Percentiles rank a stretch among this genome's conserved stretches.
phyloP scores from a whole-genome alignment of 2,329 filamentous ascomycete species.

The Chrysoporthe puriensis region DNA sequence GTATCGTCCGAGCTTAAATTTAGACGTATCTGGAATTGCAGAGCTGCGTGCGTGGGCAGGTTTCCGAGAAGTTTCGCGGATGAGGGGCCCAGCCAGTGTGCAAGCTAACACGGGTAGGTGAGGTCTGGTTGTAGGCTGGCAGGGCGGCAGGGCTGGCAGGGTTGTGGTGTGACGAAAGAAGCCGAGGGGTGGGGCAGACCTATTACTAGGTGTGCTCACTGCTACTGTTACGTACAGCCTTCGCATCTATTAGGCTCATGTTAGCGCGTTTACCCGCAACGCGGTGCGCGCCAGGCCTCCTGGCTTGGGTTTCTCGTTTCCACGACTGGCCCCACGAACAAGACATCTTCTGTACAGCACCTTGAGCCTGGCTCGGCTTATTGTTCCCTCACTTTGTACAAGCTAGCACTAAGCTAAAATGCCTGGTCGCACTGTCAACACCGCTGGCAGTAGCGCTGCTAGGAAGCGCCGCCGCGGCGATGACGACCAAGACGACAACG shows the following conservation, averaged over 20 bases:
- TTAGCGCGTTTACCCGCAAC: constrained; percentile 4
- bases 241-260: neutral
- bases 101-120: neutral
- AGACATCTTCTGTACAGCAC: neutral
- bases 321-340: neutral
- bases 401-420: constrained; percentile 30
- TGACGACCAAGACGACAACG: constrained; percentile 39
- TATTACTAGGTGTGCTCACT: neutral
- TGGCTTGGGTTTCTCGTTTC: neutral
- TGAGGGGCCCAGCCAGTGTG: neutral
- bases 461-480: constrained; percentile 49
- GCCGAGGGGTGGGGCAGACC: neutral
- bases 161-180: neutral
- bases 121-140: neutral
- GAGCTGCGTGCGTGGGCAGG: neutral
- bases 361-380: neutral
- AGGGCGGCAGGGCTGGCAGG: neutral
- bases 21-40: neutral
- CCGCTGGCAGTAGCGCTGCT: constrained; percentile 32
- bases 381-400: neutral
- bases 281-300: neutral
- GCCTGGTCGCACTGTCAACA: constrained; percentile 36
- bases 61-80: neutral
- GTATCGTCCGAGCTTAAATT: neutral
- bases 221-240: neutral